Evolutionary conservation across 768 basidiomycete species (phyloP).

Genomic region (Lyophyllum decastes): DNA sequence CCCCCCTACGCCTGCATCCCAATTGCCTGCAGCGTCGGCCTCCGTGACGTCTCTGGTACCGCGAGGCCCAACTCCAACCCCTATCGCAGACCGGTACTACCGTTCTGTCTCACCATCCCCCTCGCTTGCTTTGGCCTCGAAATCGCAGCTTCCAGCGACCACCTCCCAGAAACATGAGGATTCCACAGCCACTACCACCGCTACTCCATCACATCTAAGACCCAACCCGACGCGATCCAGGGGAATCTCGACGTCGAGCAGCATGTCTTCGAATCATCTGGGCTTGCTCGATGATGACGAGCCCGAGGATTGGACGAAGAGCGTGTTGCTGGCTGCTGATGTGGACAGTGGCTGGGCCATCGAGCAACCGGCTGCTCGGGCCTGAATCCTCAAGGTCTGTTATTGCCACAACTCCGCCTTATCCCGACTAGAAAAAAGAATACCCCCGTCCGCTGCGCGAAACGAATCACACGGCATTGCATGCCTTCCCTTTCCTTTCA

Average conservation of each 20-base stretch:
- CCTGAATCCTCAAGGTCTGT: neutral
- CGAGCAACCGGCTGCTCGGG: neutral
- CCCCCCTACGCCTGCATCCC: neutral
- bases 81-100: constrained; percentile 37
- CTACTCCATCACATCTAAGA: constrained; percentile 20
- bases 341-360: constrained; percentile 34
- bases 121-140: constrained; percentile 20
- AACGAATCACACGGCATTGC: constrained; percentile 5
- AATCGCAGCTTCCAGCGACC: constrained; percentile 19
- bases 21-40: constrained; percentile 2
- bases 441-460: constrained; percentile 2
- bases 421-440: neutral
- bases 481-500: constrained; percentile 3
- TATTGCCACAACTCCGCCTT: neutral
- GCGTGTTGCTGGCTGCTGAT: constrained; percentile 73
- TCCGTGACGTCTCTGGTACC: constrained; percentile 4
- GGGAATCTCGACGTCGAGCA: constrained; percentile 30
- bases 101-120: constrained; percentile 19
- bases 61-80: constrained; percentile 36
- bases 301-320: constrained; percentile 71
- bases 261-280: constrained; percentile 46
- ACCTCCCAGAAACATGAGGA: constrained; percentile 7
- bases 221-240: constrained; percentile 21
- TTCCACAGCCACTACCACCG: constrained; percentile 1
- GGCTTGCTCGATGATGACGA: constrained; percentile 48